Percentiles rank a stretch among this genome's conserved stretches.
These are phyloP conservation scores for Mortierella antarctica DNA, from an alignment of 192 early-diverging fungal genomes.

Conservation along the genomic window DNA sequence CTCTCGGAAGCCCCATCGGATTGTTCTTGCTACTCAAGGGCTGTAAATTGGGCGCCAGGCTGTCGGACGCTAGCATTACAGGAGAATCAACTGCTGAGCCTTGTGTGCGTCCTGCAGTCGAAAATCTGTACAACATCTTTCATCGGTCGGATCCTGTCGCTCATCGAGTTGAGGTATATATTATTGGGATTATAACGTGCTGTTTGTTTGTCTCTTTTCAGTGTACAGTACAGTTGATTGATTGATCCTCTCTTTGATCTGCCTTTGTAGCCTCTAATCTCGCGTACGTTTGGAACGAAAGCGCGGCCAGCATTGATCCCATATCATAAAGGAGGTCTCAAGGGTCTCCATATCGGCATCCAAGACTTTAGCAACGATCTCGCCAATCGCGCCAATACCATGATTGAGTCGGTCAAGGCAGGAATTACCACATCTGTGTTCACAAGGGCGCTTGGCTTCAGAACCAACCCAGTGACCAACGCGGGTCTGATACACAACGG, in stretches of 20 bases:
- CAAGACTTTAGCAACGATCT: conserved; percentile 76
- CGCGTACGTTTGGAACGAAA: conserved; percentile 61
- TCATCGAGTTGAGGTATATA: conserved; percentile 31
- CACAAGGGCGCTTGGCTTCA: conserved; percentile 57
- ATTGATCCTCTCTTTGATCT: too few species aligned
- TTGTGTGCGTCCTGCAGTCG: conserved; percentile 70
- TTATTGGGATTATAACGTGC: too few species aligned
- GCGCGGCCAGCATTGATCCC: conserved; percentile 78
- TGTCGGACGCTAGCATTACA: conserved; percentile 36
- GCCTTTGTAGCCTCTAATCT: conserved; percentile 70
- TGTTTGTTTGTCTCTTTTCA: background rate
- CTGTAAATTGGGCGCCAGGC: conserved; percentile 67
- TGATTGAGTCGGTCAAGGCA: conserved; percentile 68
- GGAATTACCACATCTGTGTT: conserved; percentile 72
- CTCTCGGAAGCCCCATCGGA: conserved; percentile 86
- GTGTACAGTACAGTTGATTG: background rate
- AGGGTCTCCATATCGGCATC: conserved; percentile 72
- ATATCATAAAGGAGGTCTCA: conserved; percentile 87
- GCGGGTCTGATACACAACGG: conserved; percentile 25
- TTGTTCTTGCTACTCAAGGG: conserved; percentile 83
- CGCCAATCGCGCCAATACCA: conserved; percentile 71
- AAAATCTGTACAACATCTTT: conserved; percentile 86
- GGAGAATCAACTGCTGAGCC: conserved; percentile 48
- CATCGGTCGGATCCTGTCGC: conserved; percentile 60
- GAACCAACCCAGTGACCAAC: conserved; percentile 28